phyloP scores from a whole-genome alignment of 306 rosid species.

The Astragalus glycyphyllos region DNA sequence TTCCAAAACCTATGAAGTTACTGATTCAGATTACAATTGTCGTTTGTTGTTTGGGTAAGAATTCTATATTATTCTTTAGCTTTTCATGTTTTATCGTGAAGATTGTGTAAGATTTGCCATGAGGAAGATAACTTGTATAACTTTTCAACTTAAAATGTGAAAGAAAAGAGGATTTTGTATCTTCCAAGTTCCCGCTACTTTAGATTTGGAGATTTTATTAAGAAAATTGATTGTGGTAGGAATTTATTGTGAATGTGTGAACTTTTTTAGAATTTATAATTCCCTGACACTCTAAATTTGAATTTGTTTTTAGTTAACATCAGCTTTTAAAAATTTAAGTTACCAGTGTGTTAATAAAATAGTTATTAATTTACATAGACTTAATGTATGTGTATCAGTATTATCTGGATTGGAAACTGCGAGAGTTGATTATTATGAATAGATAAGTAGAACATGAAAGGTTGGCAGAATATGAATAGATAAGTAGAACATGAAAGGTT shows the following conservation, averaged over 20 bases:
- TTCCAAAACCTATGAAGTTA: constrained; percentile 69
- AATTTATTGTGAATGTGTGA: constrained; percentile 4
- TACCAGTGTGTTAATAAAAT: neutral
- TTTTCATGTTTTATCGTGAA: constrained; percentile 36
- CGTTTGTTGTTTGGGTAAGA: constrained; percentile 88
- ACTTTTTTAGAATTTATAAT: neutral
- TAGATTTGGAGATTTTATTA: constrained; percentile 19
- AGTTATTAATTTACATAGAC: neutral
- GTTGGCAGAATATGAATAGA: no score
- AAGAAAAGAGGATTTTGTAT: constrained; percentile 1
- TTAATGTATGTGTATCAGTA: neutral
- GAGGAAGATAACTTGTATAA: constrained; percentile 26
- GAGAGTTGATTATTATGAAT: neutral
- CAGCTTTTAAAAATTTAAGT: neutral
- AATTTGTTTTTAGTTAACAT: neutral
- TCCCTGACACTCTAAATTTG: no score
- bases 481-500: no score
- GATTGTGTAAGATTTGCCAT: constrained; percentile 24
- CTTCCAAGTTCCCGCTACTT: neutral
- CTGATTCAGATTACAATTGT: constrained; percentile 79
- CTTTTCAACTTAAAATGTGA: constrained; percentile 2
- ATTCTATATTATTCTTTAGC: constrained; percentile 19
- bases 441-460: no score
- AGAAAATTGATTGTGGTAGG: constrained; percentile 6
- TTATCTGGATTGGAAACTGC: neutral